These are phyloP conservation scores for Cryptomeria japonica DNA, from an alignment of 75 land plant genomes.

Conservation along the genomic window DNA sequence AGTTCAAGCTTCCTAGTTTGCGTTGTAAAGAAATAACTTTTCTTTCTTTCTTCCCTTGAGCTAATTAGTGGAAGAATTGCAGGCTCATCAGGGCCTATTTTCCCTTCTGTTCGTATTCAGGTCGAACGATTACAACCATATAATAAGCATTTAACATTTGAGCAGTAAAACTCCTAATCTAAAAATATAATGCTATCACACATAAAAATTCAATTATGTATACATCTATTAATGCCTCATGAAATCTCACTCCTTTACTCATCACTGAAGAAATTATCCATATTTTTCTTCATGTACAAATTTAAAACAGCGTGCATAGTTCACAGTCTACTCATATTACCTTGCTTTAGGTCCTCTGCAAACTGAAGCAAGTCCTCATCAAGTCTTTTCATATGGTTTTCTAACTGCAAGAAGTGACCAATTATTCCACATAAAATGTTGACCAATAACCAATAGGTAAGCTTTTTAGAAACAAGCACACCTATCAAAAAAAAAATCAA, in stretches of 20 bases:
- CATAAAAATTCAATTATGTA: not conserved
- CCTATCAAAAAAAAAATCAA: not conserved
- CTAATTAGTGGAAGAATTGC: constrained; percentile 71
- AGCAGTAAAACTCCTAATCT: not conserved
- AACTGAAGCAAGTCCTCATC: constrained; percentile 90
- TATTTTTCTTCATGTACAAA: not conserved
- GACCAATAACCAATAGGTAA: not conserved
- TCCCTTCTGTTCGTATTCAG: constrained; percentile 68
- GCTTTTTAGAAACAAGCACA: not conserved
- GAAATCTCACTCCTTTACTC: not conserved
- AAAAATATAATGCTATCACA: not conserved
- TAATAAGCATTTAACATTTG: not conserved
- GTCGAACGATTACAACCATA: not conserved
- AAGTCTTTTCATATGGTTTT: constrained; percentile 84
- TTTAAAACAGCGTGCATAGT: not conserved
- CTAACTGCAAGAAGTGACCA: constrained; percentile 56
- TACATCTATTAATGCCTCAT: not conserved
- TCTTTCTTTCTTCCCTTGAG: constrained; percentile 69
- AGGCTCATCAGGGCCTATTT: constrained; percentile 85
- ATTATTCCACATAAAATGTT: not conserved
- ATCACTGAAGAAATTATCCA: not conserved
- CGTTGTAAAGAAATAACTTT: constrained; percentile 58
- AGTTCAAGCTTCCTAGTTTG: constrained; percentile 64
- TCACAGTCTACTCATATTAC: constrained; percentile 24
- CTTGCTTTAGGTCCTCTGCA: constrained; percentile 96